Conservation (phyloP, 2,329 filamentous ascomycete genomes). For the Pezicula rhizophila region DNA sequence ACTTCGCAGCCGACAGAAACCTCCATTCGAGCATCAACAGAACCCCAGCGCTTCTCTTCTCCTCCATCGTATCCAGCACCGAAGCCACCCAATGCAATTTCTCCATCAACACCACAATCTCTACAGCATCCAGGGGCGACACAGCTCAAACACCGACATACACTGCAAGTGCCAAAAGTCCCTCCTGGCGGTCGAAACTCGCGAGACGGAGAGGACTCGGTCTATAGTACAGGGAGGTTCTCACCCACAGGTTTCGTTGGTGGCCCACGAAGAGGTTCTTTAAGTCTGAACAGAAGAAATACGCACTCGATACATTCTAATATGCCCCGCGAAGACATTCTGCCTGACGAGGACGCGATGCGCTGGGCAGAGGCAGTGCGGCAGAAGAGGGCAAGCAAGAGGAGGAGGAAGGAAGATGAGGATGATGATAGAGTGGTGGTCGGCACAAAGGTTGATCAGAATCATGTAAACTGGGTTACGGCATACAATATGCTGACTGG, state of each 20-base stretch:
- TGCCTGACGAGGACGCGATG: slow-evolving; percentile 82
- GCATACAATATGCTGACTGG: slow-evolving; percentile 99
- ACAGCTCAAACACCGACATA: slow-evolving; percentile 75
- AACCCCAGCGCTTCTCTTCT: slow-evolving; percentile 56
- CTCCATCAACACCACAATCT: slow-evolving; percentile 35
- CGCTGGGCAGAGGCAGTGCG: slow-evolving; percentile 90
- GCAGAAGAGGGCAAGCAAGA: slow-evolving; percentile 84
- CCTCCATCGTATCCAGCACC: slow-evolving; percentile 51
- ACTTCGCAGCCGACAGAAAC: slow-evolving; percentile 15
- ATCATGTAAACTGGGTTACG: slow-evolving; percentile 94
- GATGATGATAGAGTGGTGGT: slow-evolving; percentile 93
- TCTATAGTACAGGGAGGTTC: slow-evolving; percentile 70
- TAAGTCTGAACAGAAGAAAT: slow-evolving; percentile 71
- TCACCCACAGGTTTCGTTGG: slow-evolving; percentile 54
- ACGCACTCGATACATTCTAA: slow-evolving; percentile 86
- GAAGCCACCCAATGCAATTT: slow-evolving; percentile 43
- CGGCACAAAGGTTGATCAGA: slow-evolving; percentile 95
- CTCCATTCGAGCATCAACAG: slow-evolving; percentile 22
- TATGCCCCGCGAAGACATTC: slow-evolving; percentile 72
- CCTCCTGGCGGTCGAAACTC: slow-evolving; percentile 56
- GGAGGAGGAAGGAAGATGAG: slow-evolving; percentile 74
- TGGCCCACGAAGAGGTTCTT: slow-evolving; percentile 68
- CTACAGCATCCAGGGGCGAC: slow-evolving; percentile 42
- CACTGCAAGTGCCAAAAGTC: slow-evolving; percentile 75
- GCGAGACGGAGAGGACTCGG: slow-evolving; percentile 66